Percentiles rank a stretch among this genome's conserved stretches.
These are phyloP conservation scores for Colletotrichum kahawae DNA, from an alignment of 2,329 filamentous ascomycete species.

Conservation along the genomic window DNA sequence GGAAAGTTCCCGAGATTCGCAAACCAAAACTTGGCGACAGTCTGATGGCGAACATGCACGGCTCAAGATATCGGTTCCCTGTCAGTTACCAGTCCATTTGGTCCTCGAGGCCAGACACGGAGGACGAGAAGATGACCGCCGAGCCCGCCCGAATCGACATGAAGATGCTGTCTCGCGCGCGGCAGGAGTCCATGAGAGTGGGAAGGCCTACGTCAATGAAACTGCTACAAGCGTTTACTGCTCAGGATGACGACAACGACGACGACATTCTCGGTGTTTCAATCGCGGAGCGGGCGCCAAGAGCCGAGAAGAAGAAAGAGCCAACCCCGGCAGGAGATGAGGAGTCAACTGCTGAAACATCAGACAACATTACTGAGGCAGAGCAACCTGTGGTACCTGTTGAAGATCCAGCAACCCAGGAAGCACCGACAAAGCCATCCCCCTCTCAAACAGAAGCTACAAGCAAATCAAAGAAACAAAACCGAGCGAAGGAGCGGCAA, in stretches of 20 bases:
- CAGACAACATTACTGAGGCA: not conserved
- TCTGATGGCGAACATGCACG: slow-evolving; percentile 4
- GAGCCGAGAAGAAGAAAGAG: not conserved
- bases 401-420: not conserved
- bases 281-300: not conserved
- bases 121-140: not conserved
- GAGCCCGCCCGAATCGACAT: not conserved
- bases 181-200: not conserved
- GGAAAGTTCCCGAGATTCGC: slow-evolving; percentile 41
- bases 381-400: not conserved
- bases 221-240: not conserved
- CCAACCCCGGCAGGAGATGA: not conserved
- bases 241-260: slow-evolving; percentile 30
- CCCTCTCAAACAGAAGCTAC: not conserved
- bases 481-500: not conserved
- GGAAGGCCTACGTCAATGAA: slow-evolving; percentile 12
- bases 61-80: slow-evolving; percentile 15
- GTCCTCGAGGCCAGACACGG: slow-evolving; percentile 14
- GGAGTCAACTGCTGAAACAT: not conserved
- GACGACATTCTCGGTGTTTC: slow-evolving; percentile 29
- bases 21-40: slow-evolving; percentile 23
- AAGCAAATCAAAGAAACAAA: not conserved
- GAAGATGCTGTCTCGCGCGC: slow-evolving; percentile 1
- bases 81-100: slow-evolving; percentile 15
- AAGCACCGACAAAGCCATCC: not conserved